phyloP scores from a whole-genome alignment of 1,284 basidiomycete species.

The Volvariella surrecta region DNA sequence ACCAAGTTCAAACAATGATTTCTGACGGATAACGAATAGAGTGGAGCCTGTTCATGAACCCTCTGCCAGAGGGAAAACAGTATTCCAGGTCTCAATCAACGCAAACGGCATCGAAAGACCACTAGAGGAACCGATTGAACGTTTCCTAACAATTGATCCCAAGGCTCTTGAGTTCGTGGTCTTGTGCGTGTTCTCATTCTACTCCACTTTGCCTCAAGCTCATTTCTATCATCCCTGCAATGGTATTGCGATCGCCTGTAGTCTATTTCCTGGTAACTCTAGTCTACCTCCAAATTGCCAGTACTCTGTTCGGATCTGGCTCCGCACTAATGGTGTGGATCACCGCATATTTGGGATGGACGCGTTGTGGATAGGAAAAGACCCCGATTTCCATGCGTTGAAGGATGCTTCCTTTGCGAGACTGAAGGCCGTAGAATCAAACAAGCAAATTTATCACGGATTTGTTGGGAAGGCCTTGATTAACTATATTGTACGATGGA shows the following conservation, averaged over 20 bases:
- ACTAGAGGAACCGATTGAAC: conserved; percentile 33
- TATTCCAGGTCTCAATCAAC: conserved; percentile 43
- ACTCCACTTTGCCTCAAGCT: not conserved
- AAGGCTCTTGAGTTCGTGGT: conserved; percentile 43
- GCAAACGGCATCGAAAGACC: conserved; percentile 42
- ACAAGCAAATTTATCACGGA: conserved; percentile 40
- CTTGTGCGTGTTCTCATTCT: conserved; percentile 31
- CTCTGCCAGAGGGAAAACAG: conserved; percentile 33
- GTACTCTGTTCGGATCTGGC: conserved; percentile 49
- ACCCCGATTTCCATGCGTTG: conserved; percentile 48
- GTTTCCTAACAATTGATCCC: conserved; percentile 42
- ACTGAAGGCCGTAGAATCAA: conserved; percentile 29
- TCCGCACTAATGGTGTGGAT: conserved; percentile 40
- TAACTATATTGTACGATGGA: conserved; percentile 45
- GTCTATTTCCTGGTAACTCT: conserved; percentile 46
- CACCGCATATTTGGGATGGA: conserved; percentile 52
- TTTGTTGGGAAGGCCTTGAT: conserved; percentile 43
- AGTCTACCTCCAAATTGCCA: conserved; percentile 39
- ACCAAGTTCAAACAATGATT: conserved; percentile 1
- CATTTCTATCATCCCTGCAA: not conserved
- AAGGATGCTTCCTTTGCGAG: conserved; percentile 44
- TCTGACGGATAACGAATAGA: too few relatives aligned
- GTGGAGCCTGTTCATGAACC: conserved; percentile 39
- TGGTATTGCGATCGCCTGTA: conserved; percentile 14
- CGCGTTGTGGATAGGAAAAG: conserved; percentile 50